A percentile compares a stretch with the other conserved stretches of the same genome.
phyloP scores from a whole-genome alignment of 1,284 basidiomycete genomes.

The Microstroma glucosiphilum region DNA sequence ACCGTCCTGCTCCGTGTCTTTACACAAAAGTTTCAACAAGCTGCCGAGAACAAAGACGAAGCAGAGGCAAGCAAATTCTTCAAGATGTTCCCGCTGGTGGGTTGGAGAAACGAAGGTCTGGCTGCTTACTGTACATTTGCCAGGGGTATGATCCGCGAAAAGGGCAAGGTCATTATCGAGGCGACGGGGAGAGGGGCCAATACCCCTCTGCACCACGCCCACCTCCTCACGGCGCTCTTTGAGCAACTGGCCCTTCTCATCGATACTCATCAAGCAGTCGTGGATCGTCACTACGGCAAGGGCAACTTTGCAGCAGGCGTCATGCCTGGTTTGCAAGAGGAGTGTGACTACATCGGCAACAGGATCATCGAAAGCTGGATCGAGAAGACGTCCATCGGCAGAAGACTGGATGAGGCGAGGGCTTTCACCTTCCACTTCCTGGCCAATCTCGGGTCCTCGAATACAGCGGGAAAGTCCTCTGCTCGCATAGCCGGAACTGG shows the following conservation, averaged over 20 bases:
- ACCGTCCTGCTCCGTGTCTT: slow-evolving; percentile 72
- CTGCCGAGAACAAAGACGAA: slow-evolving; percentile 54
- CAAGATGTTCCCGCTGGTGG: slow-evolving; percentile 89
- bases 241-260: slow-evolving; percentile 93
- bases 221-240: slow-evolving; percentile 67
- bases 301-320: slow-evolving; percentile 53
- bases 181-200: slow-evolving; percentile 21
- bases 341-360: slow-evolving; percentile 77
- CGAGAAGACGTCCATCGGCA: slow-evolving; percentile 56
- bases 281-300: slow-evolving; percentile 85
- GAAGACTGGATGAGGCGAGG: slow-evolving; percentile 18
- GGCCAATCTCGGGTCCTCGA: slow-evolving; percentile 5
- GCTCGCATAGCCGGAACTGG: neutral
- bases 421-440: slow-evolving; percentile 14
- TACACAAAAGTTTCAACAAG: slow-evolving; percentile 66
- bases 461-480: neutral
- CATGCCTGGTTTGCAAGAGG: slow-evolving; percentile 68
- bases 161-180: slow-evolving; percentile 26
- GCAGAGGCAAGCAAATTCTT: slow-evolving; percentile 87
- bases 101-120: slow-evolving; percentile 74
- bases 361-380: slow-evolving; percentile 75
- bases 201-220: slow-evolving; percentile 14
- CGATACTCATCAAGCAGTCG: slow-evolving; percentile 92
- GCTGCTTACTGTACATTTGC: slow-evolving; percentile 89
- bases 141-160: slow-evolving; percentile 66